Percentiles rank a stretch among this genome's conserved stretches.
These are phyloP conservation scores for Collybia nuda DNA, from an alignment of 768 basidiomycete genomes.

Conservation along the genomic window DNA sequence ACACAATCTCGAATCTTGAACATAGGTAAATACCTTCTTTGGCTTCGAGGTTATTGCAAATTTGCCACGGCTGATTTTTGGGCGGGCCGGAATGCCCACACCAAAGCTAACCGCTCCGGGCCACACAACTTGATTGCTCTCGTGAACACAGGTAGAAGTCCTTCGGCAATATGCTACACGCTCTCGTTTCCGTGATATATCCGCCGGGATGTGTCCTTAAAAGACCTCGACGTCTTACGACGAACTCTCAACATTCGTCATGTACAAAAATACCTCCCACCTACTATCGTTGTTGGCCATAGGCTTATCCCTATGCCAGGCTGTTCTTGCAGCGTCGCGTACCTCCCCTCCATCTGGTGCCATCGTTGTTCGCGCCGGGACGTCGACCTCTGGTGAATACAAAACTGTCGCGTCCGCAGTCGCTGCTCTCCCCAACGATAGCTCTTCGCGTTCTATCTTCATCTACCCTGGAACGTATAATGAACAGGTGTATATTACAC, in stretches of 20 bases:
- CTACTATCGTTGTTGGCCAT: neutral
- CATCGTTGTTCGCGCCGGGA: conserved; percentile 38
- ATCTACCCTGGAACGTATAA: conserved; percentile 47
- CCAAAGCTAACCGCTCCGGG: neutral
- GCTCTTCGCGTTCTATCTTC: conserved; percentile 38
- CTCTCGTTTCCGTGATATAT: conserved; percentile 1
- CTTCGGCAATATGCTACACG: neutral
- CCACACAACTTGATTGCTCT: neutral
- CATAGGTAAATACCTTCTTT: neutral
- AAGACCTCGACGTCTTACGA: neutral
- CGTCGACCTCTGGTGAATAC: conserved; percentile 38
- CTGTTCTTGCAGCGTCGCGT: conserved; percentile 29
- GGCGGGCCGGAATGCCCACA: neutral
- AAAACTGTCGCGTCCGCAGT: conserved; percentile 38
- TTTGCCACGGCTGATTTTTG: neutral
- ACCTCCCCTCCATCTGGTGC: conserved; percentile 44
- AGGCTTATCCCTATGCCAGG: conserved; percentile 7
- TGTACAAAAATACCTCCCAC: neutral
- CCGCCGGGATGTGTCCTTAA: neutral
- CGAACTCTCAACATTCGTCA: neutral
- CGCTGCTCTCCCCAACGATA: conserved; percentile 39
- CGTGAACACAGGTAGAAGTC: neutral
- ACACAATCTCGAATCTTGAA: too few species aligned
- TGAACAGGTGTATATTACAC: conserved; percentile 45
- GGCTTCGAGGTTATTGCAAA: neutral